Base-by-base conservation (phyloP, 306 rosid genomes). In the Cucurbita pepo region DNA sequence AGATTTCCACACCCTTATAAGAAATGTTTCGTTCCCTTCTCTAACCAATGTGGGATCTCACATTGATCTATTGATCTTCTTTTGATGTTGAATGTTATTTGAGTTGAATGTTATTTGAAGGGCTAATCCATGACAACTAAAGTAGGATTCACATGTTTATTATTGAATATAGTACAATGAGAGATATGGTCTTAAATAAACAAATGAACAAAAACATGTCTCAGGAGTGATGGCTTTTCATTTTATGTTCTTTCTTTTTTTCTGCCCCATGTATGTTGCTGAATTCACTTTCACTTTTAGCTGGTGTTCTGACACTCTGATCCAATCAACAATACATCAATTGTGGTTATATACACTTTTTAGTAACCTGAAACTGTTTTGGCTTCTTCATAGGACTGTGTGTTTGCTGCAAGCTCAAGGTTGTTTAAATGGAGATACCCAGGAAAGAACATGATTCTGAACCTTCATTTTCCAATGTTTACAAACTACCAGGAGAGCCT, bases 401-500 rank as follows among this genome's bases (percentile, higher is more conserved):
- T 16, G 10, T 16, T 69, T 69, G 58, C 25, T 69, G 58, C 45
- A 30, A 69, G 73, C 57, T 69, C 9, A 5, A 50, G 14, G 76
- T 12, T 41, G 40, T 73, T 36, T 73, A 40, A 40, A 73, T 73
- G 76, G 76, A 73, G 65, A 6, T 58, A 40, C 40, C 53, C 14
- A 58, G 16, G 21, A 76, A 76, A 59, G 72, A 79, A 85, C 78
- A 44, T 70, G 77, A 74, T 64, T 74, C 56, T 22, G 79, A 78
- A 69, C 55, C 79, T 72, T 83, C 82, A 66, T 78, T 77, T 8
- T 54, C 84, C 5, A 73, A 36, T 61, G 80, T 87, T 74, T 81
- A 74, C 74, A 85, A 84, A 81, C 13, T 90, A 54, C 87, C 85
- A 6, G 96, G 98, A 81, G 97, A 93, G 80, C 88, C 98, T 75